These are phyloP conservation scores for Podospora didyma DNA, from an alignment of 495 filamentous ascomycete species.

Conservation along the genomic window DNA sequence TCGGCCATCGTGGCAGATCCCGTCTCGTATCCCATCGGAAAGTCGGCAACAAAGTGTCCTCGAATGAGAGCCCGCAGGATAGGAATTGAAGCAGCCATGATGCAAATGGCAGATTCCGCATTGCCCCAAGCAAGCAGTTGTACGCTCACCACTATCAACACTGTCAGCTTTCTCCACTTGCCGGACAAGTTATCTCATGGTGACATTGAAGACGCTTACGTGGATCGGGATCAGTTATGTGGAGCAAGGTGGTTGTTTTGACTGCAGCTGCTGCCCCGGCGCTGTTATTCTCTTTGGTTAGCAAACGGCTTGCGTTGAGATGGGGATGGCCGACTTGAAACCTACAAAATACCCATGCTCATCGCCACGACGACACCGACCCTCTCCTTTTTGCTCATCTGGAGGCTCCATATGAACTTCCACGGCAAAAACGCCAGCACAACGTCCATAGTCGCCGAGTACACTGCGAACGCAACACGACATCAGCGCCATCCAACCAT, in stretches of 20 bases:
- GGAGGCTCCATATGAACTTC: conserved; percentile 28
- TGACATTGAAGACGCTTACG: neutral
- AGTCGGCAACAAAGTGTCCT: conserved; percentile 1
- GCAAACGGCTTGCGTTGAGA: neutral
- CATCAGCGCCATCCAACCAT: neutral
- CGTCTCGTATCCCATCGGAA: conserved; percentile 14
- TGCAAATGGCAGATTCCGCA: conserved; percentile 32
- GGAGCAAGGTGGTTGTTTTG: conserved; percentile 20
- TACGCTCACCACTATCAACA: conserved; percentile 14
- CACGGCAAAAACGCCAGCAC: conserved; percentile 30
- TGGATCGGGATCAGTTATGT: conserved; percentile 3
- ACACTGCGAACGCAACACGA: conserved; percentile 9
- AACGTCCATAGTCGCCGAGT: conserved; percentile 33
- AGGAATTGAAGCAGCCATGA: conserved; percentile 35
- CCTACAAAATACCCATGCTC: conserved; percentile 32
- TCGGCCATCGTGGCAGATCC: conserved; percentile 14
- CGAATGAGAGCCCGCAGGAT: conserved; percentile 29
- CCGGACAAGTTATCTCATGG: neutral
- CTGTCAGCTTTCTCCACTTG: neutral
- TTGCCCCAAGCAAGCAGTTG: conserved; percentile 20
- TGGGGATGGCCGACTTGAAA: neutral
- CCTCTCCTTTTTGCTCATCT: conserved; percentile 33
- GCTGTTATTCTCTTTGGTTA: conserved; percentile 6
- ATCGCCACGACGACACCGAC: conserved; percentile 33
- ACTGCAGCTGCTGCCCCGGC: conserved; percentile 26